Base-by-base conservation (phyloP, 371 early-diverging fungal species). In the Fennellomyces sp. region DNA sequence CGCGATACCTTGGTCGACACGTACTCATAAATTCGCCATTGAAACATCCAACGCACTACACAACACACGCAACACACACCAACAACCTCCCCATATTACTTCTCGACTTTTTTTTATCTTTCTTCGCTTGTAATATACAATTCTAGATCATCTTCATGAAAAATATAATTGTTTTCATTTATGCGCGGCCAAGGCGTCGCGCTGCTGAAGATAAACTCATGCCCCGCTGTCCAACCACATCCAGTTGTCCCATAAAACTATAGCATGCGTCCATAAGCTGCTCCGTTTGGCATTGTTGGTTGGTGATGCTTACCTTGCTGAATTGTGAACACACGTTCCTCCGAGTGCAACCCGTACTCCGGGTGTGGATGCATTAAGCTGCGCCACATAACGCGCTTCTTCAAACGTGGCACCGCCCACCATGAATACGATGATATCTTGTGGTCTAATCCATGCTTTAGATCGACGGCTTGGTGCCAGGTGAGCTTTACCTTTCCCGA, bases 1-100 rank as follows among this genome's bases (percentile, higher is more conserved):
- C 87, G 97, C 61, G 97, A 97, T 74, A 84, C 94, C 58, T 82
- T 98, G 53, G 92, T 98, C 50, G 98, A 98, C 73, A 90, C 88
- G 59, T 90, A 88, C 72, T 85, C 82, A 63, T 93, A 90, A 75
- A 83, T 69, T n/a, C n/a, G n/a, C n/a, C n/a, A n/a, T n/a, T n/a
- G n/a, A n/a, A n/a, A 39, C 13, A 39, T 39, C 13, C 39, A 39
- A 13, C 17, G 17, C 39, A 39, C 17, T n/a, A 21, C 45, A 23
- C 19, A 23, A 41, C 35, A 33, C 35, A 33, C 35, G 13, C 35
- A 6, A 33, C 13, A 33, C 35, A 41, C 19, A 41, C n/a, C 5
- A 41, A 41, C 41, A 41, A n/a, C n/a, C 41, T 13, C 12, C 41
- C n/a, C 41, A 41, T 21, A 21, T 23, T 45, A n/a, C 29, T 15